Evolutionary conservation across 257 asterid species (phyloP).

Genomic region (Knoxia roxburghii): DNA sequence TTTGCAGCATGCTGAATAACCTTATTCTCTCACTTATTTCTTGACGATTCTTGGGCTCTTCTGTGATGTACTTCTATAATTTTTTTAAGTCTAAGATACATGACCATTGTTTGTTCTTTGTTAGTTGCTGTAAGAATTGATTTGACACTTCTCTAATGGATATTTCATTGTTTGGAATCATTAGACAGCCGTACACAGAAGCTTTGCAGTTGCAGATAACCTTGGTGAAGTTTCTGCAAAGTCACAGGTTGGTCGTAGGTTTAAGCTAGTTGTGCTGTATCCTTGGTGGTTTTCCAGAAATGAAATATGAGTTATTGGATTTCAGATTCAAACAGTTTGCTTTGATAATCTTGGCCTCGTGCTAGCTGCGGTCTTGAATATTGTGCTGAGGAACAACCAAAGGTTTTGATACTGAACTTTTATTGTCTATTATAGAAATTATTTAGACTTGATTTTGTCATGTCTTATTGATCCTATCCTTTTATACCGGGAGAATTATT

Average conservation of each 20-base stretch:
- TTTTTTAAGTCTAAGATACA: neutral
- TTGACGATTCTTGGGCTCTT: neutral
- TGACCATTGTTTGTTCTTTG: neutral
- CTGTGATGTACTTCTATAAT: neutral
- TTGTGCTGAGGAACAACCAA: slow-evolving; percentile 53
- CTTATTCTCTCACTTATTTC: neutral
- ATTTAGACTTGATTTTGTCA: neutral
- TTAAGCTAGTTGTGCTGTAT: neutral
- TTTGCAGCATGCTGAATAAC: neutral
- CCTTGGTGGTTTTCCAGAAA: neutral
- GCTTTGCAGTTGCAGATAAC: slow-evolving; percentile 87
- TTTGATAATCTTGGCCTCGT: slow-evolving; percentile 87
- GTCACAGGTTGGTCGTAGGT: slow-evolving; percentile 50
- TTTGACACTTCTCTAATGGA: neutral
- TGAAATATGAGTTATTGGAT: slow-evolving; percentile 22
- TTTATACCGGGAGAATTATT: neutral
- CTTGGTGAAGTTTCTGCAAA: slow-evolving; percentile 95
- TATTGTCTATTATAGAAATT: neutral
- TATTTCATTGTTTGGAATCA: neutral
- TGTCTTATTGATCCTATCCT: neutral
- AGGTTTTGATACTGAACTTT: slow-evolving; percentile 38
- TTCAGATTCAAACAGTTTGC: slow-evolving; percentile 97
- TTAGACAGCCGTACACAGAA: slow-evolving; percentile 91
- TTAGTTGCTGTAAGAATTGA: neutral
- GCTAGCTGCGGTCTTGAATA: slow-evolving; percentile 74